Evolutionary conservation across 1,139 yeast genomes (phyloP), one percentile per base, ranked within the genome.

Genomic region (Spencermartinsiella ligniputridi): DNA sequence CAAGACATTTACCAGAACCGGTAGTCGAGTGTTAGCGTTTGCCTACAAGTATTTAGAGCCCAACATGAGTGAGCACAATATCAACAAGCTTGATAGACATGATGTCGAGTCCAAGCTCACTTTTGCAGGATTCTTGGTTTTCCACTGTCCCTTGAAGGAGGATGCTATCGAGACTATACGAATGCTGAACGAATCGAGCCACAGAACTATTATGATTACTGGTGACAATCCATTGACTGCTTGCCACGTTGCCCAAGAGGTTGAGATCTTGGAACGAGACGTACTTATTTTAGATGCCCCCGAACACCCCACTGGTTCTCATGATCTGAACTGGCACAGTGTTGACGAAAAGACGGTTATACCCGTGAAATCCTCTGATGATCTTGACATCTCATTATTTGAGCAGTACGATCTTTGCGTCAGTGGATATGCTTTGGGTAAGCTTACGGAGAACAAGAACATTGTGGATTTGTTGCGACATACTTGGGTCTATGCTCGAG

Each of bases 191-290:
- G 95, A 89, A 62, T 89, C 97, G 1, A 82, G 94, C 45, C 99
- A 92, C 65, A 88, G 99, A 64, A 68, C 63, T 65, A 81, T 94
- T 41, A 92, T 92, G 98, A 94, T 94, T 59, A 92, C 99, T 48
- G 99, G 98, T 72, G 99, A 92, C 68, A 94, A 92, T 66, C 97
- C 98, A 30, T 78, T 92, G 62, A 92, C 99, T 53, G 99, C 98
- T 32, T 94, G 95, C 53, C 97, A 92, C 64, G 98, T 92, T 57
- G 98, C 98, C 32, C 81, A 82, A 57, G 95, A 88, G 67, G 98
- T 94, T 50, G 83, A 75, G 25, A 92, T 92, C 61, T 85, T 90
- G 47, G 85, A 86, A 44, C 75, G 82, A 50, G 90, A 85, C 45
- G 88, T 86, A 25, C 74, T 92, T 57, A 89, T 94, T 57, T 74